Evolutionary conservation across 1,284 basidiomycete species (phyloP).

Genomic region (Ustilago sp.): DNA sequence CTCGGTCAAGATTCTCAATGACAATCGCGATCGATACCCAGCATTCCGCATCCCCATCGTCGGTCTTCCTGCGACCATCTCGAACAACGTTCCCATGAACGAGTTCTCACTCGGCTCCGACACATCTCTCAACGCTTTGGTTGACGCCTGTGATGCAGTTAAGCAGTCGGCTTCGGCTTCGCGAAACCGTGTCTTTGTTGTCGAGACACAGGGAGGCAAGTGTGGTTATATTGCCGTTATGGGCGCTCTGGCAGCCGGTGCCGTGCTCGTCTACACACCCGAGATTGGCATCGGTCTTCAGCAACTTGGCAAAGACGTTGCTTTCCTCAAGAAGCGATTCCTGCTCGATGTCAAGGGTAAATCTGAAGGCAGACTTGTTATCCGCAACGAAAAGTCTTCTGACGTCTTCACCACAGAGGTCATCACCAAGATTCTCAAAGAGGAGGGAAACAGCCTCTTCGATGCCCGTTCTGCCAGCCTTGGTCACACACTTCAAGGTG

Average conservation of each 20-base stretch:
- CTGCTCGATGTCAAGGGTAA: conserved; percentile 86
- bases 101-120: conserved; percentile 95
- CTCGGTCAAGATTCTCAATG: conserved; percentile 81
- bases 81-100: conserved; percentile 97
- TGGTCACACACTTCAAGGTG: conserved; percentile 95
- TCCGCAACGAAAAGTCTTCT: conserved; percentile 83
- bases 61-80: conserved; percentile 81
- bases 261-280: conserved; percentile 91
- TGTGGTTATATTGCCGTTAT: conserved; percentile 95
- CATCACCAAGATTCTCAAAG: conserved; percentile 91
- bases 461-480: conserved; percentile 93
- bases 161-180: conserved; percentile 97
- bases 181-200: conserved; percentile 93
- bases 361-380: conserved; percentile 90
- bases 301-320: conserved; percentile 84
- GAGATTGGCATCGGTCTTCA: conserved; percentile 88
- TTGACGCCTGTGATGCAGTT: conserved; percentile 96
- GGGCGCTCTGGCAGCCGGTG: conserved; percentile 93
- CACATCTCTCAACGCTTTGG: conserved; percentile 95
- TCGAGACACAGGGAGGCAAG: conserved; percentile 96
- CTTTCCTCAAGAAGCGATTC: conserved; percentile 89
- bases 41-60: conserved; percentile 77
- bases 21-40: conserved; percentile 83
- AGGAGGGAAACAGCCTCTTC: conserved; percentile 90
- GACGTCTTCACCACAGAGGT: conserved; percentile 90